Conservation (phyloP, 2,329 filamentous ascomycete species). For the Beauveria bassiana region DNA sequence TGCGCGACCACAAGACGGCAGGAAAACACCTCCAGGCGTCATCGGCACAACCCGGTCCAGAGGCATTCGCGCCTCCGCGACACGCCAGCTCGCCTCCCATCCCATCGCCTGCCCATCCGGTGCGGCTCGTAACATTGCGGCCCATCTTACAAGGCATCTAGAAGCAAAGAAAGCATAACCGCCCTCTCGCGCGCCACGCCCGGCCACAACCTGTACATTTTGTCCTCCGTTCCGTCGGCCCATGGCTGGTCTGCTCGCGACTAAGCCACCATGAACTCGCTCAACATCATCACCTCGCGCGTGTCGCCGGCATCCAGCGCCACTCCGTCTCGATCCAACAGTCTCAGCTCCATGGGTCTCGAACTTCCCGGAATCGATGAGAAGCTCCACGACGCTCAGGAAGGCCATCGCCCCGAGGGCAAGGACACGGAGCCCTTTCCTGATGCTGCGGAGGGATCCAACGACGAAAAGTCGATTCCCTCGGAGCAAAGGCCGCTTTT, state of each 20-base stretch:
- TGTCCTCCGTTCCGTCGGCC: slow-evolving; percentile 18
- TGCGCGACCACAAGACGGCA: background rate
- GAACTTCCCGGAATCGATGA: slow-evolving; percentile 37
- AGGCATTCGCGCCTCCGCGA: slow-evolving; percentile 11
- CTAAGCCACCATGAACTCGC: slow-evolving; percentile 76
- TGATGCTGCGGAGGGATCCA: slow-evolving; percentile 31
- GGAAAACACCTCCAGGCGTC: background rate
- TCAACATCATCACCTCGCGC: slow-evolving; percentile 86
- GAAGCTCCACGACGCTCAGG: slow-evolving; percentile 23
- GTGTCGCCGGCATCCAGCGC: slow-evolving; percentile 57
- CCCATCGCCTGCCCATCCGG: background rate
- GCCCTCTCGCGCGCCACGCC: background rate
- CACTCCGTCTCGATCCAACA: slow-evolving; percentile 52
- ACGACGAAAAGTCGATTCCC: slow-evolving; percentile 28
- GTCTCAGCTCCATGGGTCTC: slow-evolving; percentile 45
- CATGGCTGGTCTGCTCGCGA: slow-evolving; percentile 50
- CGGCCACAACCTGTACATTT: background rate
- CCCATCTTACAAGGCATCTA: background rate
- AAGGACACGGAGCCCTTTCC: slow-evolving; percentile 27
- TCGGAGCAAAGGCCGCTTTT: slow-evolving; percentile 62
- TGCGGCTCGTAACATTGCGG: background rate
- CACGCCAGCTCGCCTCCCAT: background rate
- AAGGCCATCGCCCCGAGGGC: slow-evolving; percentile 25
- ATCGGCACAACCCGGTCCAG: slow-evolving; percentile 7
- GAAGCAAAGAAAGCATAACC: background rate